Percentiles rank a stretch among this genome's conserved stretches.
phyloP scores from a whole-genome alignment of 495 filamentous ascomycete genomes.

The Letharia columbiana region DNA sequence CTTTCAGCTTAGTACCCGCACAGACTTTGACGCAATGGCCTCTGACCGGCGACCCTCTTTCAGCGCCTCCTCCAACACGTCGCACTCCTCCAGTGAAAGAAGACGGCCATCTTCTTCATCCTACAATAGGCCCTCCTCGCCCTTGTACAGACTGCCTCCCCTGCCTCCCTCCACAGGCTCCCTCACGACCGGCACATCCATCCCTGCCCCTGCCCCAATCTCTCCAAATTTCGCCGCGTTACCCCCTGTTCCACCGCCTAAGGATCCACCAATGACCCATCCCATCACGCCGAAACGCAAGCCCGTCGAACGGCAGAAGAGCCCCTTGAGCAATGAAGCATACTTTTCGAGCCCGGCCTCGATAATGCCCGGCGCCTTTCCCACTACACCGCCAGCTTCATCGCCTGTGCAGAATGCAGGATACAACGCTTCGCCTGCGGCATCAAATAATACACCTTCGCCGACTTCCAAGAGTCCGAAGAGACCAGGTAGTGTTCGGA shows the following conservation, averaged over 20 bases:
- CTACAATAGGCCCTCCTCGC: slow-evolving; percentile 4
- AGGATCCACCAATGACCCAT: slow-evolving; percentile 5
- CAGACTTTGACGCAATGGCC: not conserved
- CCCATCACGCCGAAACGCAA: slow-evolving; percentile 19
- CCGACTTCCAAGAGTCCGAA: slow-evolving; percentile 14
- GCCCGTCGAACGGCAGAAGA: slow-evolving; percentile 21
- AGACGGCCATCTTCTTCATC: slow-evolving; percentile 9
- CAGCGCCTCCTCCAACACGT: slow-evolving; percentile 9
- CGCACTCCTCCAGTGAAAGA: slow-evolving; percentile 7
- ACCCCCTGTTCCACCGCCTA: slow-evolving; percentile 17
- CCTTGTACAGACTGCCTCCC: slow-evolving; percentile 15
- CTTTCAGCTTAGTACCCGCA: slow-evolving; percentile 4
- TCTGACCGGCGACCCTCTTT: not conserved
- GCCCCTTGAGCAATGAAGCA: slow-evolving; percentile 20
- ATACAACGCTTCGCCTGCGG: not conserved
- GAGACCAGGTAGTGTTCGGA: slow-evolving; percentile 19
- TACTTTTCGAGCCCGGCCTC: slow-evolving; percentile 20
- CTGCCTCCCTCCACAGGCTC: slow-evolving; percentile 17
- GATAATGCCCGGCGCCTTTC: slow-evolving; percentile 24
- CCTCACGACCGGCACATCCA: slow-evolving; percentile 15
- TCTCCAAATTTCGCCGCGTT: slow-evolving; percentile 9
- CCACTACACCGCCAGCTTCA: slow-evolving; percentile 15
- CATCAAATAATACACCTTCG: slow-evolving; percentile 2
- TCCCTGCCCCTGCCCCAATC: slow-evolving; percentile 13
- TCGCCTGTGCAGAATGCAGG: slow-evolving; percentile 6